Evolutionary conservation across 2,329 filamentous ascomycete species (phyloP).

Genomic region (Sarocladium strictum): DNA sequence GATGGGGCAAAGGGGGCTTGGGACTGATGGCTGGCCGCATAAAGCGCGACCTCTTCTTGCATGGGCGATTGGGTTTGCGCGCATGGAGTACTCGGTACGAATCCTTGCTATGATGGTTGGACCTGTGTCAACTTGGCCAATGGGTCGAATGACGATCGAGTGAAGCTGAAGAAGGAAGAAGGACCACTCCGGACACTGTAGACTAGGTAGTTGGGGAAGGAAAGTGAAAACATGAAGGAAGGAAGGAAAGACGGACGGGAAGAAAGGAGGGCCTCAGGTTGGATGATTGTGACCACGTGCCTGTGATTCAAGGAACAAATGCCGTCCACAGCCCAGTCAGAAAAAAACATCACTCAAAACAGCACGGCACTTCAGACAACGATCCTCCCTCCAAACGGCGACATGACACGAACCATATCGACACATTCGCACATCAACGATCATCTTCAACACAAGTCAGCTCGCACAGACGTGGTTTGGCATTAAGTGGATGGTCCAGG

Average conservation of each 20-base stretch:
- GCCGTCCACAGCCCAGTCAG: too few species aligned
- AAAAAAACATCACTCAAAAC: too few species aligned
- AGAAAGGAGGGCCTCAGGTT: not conserved
- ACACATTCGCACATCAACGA: too few species aligned
- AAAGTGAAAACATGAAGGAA: not conserved
- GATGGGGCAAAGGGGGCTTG: not conserved
- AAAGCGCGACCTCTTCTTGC: not conserved
- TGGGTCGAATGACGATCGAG: not conserved
- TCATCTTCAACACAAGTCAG: too few species aligned
- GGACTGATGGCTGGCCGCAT: not conserved
- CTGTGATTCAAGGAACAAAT: too few species aligned
- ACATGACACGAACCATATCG: too few species aligned
- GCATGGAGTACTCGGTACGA: too few species aligned
- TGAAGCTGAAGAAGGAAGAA: not conserved
- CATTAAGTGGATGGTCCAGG: conserved; percentile 4
- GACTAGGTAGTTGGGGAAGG: not conserved
- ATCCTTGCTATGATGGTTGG: too few species aligned
- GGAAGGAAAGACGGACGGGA: not conserved
- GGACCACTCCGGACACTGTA: not conserved
- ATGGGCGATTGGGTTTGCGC: too few species aligned
- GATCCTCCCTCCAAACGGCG: not conserved
- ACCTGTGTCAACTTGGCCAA: not conserved
- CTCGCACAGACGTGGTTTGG: not conserved
- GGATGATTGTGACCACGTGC: not conserved
- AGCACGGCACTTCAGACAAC: too few species aligned